Evolutionary conservation across 768 basidiomycete genomes (phyloP).

Genomic region (Suillus ampliporus): DNA sequence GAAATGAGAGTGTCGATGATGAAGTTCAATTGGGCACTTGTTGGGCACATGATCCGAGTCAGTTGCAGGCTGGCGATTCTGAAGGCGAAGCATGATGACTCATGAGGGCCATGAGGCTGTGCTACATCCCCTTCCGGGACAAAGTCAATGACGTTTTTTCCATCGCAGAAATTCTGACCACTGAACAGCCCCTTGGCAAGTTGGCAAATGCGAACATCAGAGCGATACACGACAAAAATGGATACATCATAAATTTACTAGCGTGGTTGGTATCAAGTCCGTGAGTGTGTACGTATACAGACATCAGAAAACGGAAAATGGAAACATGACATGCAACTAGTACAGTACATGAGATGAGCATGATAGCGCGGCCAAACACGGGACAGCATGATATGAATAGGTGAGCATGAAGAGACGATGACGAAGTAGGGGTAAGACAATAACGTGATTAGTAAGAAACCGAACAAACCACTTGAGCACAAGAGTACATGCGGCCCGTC

Average conservation of each 20-base stretch:
- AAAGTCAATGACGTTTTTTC: too few species aligned
- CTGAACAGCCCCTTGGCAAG: not conserved
- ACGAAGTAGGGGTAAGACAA: not conserved
- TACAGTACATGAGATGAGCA: slow-evolving; percentile 8
- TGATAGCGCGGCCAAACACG: not conserved
- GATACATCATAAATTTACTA: slow-evolving; percentile 7
- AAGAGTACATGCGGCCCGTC: not conserved
- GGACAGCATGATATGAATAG: not conserved
- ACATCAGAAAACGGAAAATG: not conserved
- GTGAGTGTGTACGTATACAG: slow-evolving; percentile 6
- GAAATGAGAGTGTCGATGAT: not conserved
- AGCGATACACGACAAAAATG: not conserved
- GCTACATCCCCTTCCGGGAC: not conserved
- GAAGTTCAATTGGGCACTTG: too few species aligned
- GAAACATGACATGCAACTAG: slow-evolving; percentile 9
- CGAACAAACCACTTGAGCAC: not conserved
- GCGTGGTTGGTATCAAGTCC: slow-evolving; percentile 9
- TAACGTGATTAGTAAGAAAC: not conserved
- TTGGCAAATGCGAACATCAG: not conserved
- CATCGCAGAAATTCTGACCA: not conserved
- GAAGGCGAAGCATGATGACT: not conserved
- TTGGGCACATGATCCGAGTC: not conserved
- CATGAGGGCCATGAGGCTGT: not conserved
- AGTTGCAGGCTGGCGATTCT: not conserved
- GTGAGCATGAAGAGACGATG: not conserved